A percentile compares a stretch with the other conserved stretches of the same genome.
Conservation (phyloP, 2,329 filamentous ascomycete species). For the Colletotrichum tofieldiae region DNA sequence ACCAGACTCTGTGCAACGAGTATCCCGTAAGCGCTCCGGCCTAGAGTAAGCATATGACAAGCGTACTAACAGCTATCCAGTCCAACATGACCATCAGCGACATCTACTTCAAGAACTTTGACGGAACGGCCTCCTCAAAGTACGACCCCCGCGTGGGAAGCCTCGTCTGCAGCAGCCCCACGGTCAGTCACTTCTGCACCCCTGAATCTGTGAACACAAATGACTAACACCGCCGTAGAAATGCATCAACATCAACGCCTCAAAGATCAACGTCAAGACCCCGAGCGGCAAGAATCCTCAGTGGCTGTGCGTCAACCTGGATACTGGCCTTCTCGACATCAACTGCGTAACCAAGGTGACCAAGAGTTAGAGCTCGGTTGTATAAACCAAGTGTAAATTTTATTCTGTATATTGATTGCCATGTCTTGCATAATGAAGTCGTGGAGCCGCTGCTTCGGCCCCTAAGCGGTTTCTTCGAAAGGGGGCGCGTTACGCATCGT, state of each 20-base stretch:
- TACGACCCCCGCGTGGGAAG: constrained; percentile 40
- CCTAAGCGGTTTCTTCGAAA: not conserved
- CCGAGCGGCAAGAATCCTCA: constrained; percentile 39
- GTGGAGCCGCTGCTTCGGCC: not conserved
- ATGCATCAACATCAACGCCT: constrained; percentile 42
- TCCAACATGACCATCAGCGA: constrained; percentile 43
- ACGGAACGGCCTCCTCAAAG: constrained; percentile 40
- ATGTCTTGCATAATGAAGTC: not conserved
- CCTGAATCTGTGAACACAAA: not conserved
- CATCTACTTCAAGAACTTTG: constrained; percentile 43
- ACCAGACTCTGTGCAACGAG: constrained; percentile 41
- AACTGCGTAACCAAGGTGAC: constrained; percentile 37
- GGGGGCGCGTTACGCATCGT: too few species aligned
- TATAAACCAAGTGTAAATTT: not conserved
- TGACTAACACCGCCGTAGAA: constrained; percentile 20
- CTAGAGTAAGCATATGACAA: not conserved
- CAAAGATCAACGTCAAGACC: constrained; percentile 37
- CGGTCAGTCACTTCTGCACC: constrained; percentile 2
- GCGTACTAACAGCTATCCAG: constrained; percentile 5
- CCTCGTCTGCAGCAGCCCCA: constrained; percentile 42
- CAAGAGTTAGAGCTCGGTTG: constrained; percentile 11
- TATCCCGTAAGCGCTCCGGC: constrained; percentile 30
- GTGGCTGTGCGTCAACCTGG: constrained; percentile 40
- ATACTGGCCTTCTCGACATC: constrained; percentile 36
- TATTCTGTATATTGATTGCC: not conserved